These are phyloP conservation scores for Neurospora sp. DNA, from an alignment of 495 filamentous ascomycete species.

Conservation along the genomic window DNA sequence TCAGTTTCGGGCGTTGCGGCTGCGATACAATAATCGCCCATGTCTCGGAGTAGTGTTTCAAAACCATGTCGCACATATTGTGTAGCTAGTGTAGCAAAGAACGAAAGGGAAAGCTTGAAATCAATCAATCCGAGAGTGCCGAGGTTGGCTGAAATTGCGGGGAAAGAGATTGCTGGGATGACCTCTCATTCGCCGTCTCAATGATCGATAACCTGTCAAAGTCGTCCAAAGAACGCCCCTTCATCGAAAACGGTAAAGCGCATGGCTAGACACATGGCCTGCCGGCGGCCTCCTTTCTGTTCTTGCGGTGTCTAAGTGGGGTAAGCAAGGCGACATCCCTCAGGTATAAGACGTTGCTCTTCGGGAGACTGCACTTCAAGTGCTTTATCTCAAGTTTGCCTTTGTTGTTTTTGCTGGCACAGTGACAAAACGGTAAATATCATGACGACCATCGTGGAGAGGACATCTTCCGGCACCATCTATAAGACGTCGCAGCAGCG, in stretches of 20 bases:
- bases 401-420: not conserved
- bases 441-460: slow-evolving; percentile 50
- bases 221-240: not conserved
- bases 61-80: not conserved
- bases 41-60: not conserved
- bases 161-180: not conserved
- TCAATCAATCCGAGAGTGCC: not conserved
- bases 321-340: not conserved
- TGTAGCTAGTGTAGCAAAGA: not conserved
- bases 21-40: not conserved
- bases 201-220: not conserved
- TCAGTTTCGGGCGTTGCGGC: not conserved
- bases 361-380: not conserved
- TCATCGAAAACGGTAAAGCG: not conserved
- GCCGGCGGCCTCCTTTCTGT: not conserved
- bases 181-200: not conserved
- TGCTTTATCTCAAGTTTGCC: not conserved
- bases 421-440: not conserved
- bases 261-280: not conserved
- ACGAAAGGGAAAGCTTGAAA: not conserved
- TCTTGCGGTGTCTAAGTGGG: not conserved
- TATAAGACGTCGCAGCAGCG: slow-evolving; percentile 63
- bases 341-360: not conserved
- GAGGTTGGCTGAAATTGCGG: not conserved
- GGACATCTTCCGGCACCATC: slow-evolving; percentile 87